Evolutionary conservation across 169 alveolate species (phyloP), one percentile per base, ranked within the genome.

Genomic region (Eimeria necatrix): DNA sequence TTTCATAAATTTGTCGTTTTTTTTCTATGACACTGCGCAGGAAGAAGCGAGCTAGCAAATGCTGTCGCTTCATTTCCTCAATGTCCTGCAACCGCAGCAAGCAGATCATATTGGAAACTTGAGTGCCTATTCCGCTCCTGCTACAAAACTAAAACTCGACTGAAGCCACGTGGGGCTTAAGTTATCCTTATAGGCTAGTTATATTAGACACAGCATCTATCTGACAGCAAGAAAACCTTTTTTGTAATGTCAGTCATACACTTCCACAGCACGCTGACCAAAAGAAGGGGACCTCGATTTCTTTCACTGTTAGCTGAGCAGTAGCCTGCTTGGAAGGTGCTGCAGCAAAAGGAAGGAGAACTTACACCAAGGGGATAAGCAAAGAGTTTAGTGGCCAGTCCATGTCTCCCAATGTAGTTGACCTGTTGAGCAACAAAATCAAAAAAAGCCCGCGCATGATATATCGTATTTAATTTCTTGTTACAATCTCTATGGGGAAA

Each of bases 21-120:
- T 94, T 94, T 81, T 81, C 92, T n/a, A 94, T 94, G 73, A 94
- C 95, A n/a, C 61, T 80, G 41, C 91, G 83, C 60, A 94, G 93
- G 78, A 94, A 94, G 60, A 10, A 24, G 61, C 94, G 93, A 14
- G 96, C 96, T 22, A 80, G n/a, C 53, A 18, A 4, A 41, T 86
- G 84, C 73, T 88, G 94, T 20, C 22, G 12, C 56, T 56, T 41
- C 96, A 94, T 94, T 32, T 86, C 87, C 80, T n/a, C 41, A 26
- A 71, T 32, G 49, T 52, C 70, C 96, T 94, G 94, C 60, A 59
- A 2, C 16, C 4, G 51, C 52, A 80, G 70, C 85, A 48, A 1
- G 18, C 9, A 18, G n/a, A 4, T 3, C 56, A 73, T 2, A 10
- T 10, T 46, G 41, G 41, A 32, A 32, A 32, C 41, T 32, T 32